phyloP scores from a whole-genome alignment of 2,329 filamentous ascomycete species.

The Bipolaris bicolor region DNA sequence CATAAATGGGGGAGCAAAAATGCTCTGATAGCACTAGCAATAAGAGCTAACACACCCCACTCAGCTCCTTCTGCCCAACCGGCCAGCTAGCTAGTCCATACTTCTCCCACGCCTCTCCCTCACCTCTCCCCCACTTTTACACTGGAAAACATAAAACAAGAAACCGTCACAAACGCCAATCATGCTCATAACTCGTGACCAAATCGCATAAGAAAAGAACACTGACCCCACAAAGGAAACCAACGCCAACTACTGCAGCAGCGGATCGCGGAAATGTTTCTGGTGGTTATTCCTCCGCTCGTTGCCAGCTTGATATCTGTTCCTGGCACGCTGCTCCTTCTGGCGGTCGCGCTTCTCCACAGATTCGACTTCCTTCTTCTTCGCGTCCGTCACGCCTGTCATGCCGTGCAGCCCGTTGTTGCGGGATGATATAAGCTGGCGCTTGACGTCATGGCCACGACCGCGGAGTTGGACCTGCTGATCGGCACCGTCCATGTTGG shows the following conservation, averaged over 20 bases:
- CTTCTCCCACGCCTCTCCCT: neutral
- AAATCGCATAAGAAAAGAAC: neutral
- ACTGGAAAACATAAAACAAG: neutral
- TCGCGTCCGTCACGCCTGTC: conserved; percentile 75
- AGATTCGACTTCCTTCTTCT: conserved; percentile 71
- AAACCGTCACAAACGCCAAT: conserved; percentile 1
- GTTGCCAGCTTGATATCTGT: conserved; percentile 68
- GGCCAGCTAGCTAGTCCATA: neutral
- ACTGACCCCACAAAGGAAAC: neutral
- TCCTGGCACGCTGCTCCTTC: conserved; percentile 66
- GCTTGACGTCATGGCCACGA: conserved; percentile 42
- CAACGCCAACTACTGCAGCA: conserved; percentile 53
- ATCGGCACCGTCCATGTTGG: conserved; percentile 37
- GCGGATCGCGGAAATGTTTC: conserved; percentile 71
- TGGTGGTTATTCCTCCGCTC: conserved; percentile 79
- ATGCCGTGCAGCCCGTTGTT: conserved; percentile 78
- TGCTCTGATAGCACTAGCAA: neutral
- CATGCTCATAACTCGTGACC: conserved; percentile 7
- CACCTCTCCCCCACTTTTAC: neutral
- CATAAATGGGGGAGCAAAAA: no score
- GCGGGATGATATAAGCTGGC: conserved; percentile 62
- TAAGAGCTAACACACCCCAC: neutral
- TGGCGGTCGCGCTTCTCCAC: conserved; percentile 73
- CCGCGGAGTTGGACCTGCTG: conserved; percentile 27
- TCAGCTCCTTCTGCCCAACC: neutral